phyloP scores from a whole-genome alignment of 2,329 filamentous ascomycete genomes.

The Aspergillus puulaauensis region DNA sequence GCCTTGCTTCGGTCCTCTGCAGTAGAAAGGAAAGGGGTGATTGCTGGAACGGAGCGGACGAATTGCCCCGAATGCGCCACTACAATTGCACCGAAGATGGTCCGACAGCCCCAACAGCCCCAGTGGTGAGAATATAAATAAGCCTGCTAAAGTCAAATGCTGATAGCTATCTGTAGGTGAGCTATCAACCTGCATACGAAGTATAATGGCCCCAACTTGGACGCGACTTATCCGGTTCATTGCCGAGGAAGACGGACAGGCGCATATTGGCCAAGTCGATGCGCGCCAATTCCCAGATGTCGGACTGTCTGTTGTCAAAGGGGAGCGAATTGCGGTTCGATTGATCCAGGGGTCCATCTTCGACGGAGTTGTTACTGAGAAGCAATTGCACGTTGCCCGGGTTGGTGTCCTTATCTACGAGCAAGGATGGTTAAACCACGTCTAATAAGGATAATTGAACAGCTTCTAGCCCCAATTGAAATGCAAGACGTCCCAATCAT shows the following conservation, averaged over 20 bases:
- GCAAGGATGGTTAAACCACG: no score
- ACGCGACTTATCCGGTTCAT: neutral
- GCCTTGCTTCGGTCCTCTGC: no score
- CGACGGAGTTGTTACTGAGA: neutral
- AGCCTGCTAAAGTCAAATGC: no score
- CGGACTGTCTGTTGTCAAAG: neutral
- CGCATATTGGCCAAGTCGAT: slow-evolving; percentile 1
- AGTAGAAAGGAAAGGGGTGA: no score
- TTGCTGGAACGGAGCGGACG: no score
- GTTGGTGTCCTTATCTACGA: neutral
- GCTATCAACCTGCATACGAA: no score
- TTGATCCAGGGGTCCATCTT: neutral
- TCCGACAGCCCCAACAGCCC: no score
- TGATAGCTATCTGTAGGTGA: no score
- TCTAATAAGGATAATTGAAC: neutral
- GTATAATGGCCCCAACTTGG: neutral
- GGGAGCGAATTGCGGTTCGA: neutral
- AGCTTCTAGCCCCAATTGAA: neutral
- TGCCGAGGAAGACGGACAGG: neutral
- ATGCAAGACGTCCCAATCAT: slow-evolving; percentile 22
- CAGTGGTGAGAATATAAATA: no score
- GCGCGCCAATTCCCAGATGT: neutral
- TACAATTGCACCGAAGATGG: no score
- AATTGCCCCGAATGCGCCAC: no score
- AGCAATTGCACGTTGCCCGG: neutral